Evolutionary conservation across 768 basidiomycete genomes (phyloP), one percentile per base, ranked within the genome.

Genomic region (Boletales sp.): DNA sequence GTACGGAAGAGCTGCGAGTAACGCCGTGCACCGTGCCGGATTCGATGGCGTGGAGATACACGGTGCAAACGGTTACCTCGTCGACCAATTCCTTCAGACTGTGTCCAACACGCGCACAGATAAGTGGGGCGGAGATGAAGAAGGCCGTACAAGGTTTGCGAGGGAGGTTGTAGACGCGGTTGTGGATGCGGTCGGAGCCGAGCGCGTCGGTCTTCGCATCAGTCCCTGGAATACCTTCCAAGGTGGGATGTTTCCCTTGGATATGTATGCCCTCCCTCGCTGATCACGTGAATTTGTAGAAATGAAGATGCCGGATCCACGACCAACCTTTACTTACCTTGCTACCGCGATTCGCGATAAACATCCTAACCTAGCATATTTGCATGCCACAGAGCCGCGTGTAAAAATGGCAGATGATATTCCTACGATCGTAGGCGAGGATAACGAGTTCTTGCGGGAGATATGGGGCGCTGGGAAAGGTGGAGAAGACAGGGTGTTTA

Each of bases 81-180:
- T 75, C 14, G 81, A 87, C 57, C 82, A 87, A 60, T 86, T 87
- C 71, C 51, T 82, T 10, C 81, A 84, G 57, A 70, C 76, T 25
- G 60, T 71, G n/a, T 70, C 70, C 33, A 87, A 87, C 64, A 58
- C 73, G 5, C 74, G 84, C 14, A 79, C 75, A 8, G 86, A 88
- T 60, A 68, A 74, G 40, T 90, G 84, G 62, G 87, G 87, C 0
- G 87, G 88, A 2, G 77, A 75, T 40, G 66, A 87, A 28, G 79
- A 84, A 61, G 79, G 77, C 49, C 72, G 88, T 6, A 69, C 73
- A 1, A 71, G 79, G 25, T 87, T 90, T 61, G 58, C 65, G 0
- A 66, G 84, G 7, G 80, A 84, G 51, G 69, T 85, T 35, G 60
- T 81, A 8, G 72, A 78, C 33, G 80, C 79, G 2, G 66, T 86